Base-by-base conservation (phyloP, 2,329 filamentous ascomycete species). In the Fusarium mundagurra region DNA sequence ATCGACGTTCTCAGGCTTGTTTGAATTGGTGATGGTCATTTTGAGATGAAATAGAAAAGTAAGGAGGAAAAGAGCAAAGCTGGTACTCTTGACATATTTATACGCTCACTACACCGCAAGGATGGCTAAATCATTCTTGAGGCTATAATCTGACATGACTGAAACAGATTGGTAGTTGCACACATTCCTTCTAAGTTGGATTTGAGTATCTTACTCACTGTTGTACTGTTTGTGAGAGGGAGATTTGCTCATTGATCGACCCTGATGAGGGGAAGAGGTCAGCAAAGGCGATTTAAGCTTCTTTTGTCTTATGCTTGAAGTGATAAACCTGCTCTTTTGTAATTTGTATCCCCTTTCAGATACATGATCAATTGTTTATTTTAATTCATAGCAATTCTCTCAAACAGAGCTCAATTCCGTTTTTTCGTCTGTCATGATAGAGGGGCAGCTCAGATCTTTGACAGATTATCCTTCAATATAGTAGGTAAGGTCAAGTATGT, bases 101-200 rank as follows among this genome's bases (percentile, higher is more conserved):
- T 65, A 47, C n/a, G 33, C n/a, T 38, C 36, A 38, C 36, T 53
- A 27, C 7, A 43, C 38, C n/a, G 3, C 8, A 10, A 20, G 27
- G 36, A 33, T 16, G 14, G 29, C 13, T 17, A 29, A 39, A 64
- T 64, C 57, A 38, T 34, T 47, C 27, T 38, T 53, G 20, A 33
- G 31, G 24, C 67, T 70, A 70, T 70, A 70, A 70, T 60, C 60
- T 70, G 51, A 70, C 67, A 51, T 66, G 51, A 13, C 18, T 39
- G 27, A 24, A 34, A n/a, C 9, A 43, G 9, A 24, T 50, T n/a
- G 18, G 36, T 13, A 61, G 20, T 47, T 31, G 24, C 34, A 50
- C 31, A n/a, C 29, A 51, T 51, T 24, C 48, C 27, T n/a, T 6
- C n/a, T 12, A 12, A n/a, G 45, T 48, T 48, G 45, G 45, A 16